Conservation (phyloP, 257 asterid species). For the Nicotiana undulata region DNA sequence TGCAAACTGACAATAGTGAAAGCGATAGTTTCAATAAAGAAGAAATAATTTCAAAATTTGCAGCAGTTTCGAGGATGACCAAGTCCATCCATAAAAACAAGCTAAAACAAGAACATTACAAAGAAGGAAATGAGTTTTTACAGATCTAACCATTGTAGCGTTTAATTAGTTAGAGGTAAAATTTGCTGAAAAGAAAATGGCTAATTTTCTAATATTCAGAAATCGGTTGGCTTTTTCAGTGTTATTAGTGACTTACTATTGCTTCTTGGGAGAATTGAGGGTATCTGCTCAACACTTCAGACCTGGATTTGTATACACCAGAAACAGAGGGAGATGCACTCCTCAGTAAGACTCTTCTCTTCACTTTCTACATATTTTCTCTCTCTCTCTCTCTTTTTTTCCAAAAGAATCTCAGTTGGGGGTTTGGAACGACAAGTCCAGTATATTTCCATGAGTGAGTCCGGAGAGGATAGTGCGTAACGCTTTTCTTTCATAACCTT, state of each 20-base stretch:
- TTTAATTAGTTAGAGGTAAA: not conserved
- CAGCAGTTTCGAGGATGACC: conserved; percentile 15
- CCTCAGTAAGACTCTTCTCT: conserved; percentile 39
- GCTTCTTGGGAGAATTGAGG: conserved; percentile 8
- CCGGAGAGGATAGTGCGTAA: no score
- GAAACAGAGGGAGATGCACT: conserved; percentile 73
- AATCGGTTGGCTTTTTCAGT: not conserved
- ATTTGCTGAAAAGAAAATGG: not conserved
- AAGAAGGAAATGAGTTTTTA: no score
- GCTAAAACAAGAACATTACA: conserved; percentile 4
- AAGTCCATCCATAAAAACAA: not conserved
- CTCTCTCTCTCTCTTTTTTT: no score
- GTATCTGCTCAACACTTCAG: conserved; percentile 16
- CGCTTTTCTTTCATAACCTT: no score
- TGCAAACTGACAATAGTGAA: conserved; percentile 1
- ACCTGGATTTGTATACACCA: conserved; percentile 72
- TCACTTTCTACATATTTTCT: not conserved
- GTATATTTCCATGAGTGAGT: no score
- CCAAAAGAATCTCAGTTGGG: no score
- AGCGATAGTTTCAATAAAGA: conserved; percentile 20
- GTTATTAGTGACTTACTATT: not conserved
- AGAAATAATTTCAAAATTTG: conserved; percentile 2
- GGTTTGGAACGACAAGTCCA: no score
- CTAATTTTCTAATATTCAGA: not conserved
- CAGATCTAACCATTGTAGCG: not conserved